Evolutionary conservation across 805 yeast species (phyloP), one percentile per base, ranked within the genome.

Genomic region (Crinitomyces ghanaensis): DNA sequence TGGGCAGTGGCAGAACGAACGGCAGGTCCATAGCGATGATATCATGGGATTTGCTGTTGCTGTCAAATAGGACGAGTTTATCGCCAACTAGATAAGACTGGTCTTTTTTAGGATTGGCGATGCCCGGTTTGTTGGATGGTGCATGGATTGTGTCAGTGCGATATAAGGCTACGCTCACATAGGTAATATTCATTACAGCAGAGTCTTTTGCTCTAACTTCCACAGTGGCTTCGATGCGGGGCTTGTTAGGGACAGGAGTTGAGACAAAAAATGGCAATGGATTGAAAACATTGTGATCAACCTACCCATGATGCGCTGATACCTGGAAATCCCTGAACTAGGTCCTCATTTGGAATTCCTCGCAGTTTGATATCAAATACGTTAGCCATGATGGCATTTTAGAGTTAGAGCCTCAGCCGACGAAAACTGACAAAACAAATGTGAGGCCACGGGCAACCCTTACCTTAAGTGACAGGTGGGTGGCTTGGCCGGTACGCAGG

Each of bases 281-380:
- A 7, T n/a, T 5, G 23, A 5, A 5, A 12, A 9, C 4, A 36
- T 47, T 24, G 34, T 44, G 49, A n/a, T n/a, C n/a, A n/a, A n/a
- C n/a, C n/a, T n/a, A n/a, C n/a, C 53, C 59, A 53, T 4, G 63
- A 51, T 1, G 66, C 66, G 2, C 55, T 49, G n/a, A 61, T 54
- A 0, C 66, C 66, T 2, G 66, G 66, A 32, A 47, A 61, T 8
- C 66, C 66, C 26, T 50, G 56, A 14, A 61, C 59, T 6, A 60
- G 39, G 27, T 60, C 65, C 31, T 57, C 59, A 34, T 61, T 61
- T 4, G 66, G 62, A 6, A 44, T 45, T 2, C 66, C 63, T 19
- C 47, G 43, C 25, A 57, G 41, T 22, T 49, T 45, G 33, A 55
- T 38, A 24, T 46, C 46, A 20, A 44, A 40, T 17, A 39, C 12